Evolutionary conservation across 2,329 filamentous ascomycete species (phyloP), one percentile per base, ranked within the genome.

Genomic region (Fusarium ambrosium): DNA sequence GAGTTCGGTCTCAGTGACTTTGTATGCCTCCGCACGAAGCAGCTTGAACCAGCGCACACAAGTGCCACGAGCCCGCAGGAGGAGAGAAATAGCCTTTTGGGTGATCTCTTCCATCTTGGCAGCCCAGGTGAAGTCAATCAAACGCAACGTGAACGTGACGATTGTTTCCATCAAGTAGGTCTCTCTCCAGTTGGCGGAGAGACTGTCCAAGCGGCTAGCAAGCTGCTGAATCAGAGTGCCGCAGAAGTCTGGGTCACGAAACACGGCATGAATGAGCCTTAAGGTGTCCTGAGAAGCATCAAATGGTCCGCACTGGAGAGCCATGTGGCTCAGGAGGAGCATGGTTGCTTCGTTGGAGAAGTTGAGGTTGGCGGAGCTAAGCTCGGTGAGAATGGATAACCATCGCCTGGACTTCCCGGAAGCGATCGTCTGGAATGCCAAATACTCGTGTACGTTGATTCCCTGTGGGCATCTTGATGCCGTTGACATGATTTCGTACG

Each of bases 111-210:
- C 24, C 36, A 61, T 55, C 18, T 22, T 41, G 4, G 75, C 66
- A 18, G 59, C 71, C 58, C 55, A 74, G 1, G 75, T 43, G 11
- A 64, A 24, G 64, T 75, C 53, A 55, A 76, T 83, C 5, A 78
- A 74, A 4, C 89, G 85, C 2, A 90, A 76, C 1, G 84, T 76
- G 2, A 93, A 74, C 0, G 85, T 88, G 14, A 92, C 84, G 7
- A 92, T 66, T 0, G 87, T 84, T 9, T 90, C 87, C 90, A 93
- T 92, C 13, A 87, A 84, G 60, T 89, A 80, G 0, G 82, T 84
- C 72, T 93, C 91, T 1, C 90, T 85, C 89, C 90, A 93, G 48
- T 92, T 93, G 0, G 82, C 80, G 0, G 81, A 79, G 16, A 93
- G 86, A 0, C 78, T 79, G 0, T 84, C 78, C 0, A 93, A 68